Evolutionary conservation across 257 asterid genomes (phyloP).

Genomic region (Petrea volubilis): DNA sequence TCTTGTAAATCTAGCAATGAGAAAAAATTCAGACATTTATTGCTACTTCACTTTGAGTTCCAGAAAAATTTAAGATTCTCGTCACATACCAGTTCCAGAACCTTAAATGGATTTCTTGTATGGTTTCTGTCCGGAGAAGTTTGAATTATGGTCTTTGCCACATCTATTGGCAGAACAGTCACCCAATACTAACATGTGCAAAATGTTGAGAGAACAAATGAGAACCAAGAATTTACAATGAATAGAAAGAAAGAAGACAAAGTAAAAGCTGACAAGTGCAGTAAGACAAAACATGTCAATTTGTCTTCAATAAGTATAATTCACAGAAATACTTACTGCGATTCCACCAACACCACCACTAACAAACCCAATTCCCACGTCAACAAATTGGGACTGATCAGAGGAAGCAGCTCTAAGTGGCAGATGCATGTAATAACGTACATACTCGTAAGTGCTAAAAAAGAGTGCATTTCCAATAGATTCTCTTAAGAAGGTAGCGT

Average conservation of each 20-base stretch:
- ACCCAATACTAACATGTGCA: conserved; percentile 60
- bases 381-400: conserved; percentile 51
- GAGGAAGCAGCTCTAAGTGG: conserved; percentile 57
- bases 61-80: conserved; percentile 16
- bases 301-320: conserved; percentile 9
- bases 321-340: conserved; percentile 49
- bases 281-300: conserved; percentile 7
- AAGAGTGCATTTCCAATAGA: conserved; percentile 80
- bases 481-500: conserved; percentile 75
- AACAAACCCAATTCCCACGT: conserved; percentile 76
- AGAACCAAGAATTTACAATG: conserved; percentile 27
- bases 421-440: conserved; percentile 72
- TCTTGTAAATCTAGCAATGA: conserved; percentile 66
- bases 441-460: conserved; percentile 80
- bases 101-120: conserved; percentile 68
- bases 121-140: conserved; percentile 54
- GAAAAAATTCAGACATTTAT: conserved; percentile 28
- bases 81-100: conserved; percentile 54
- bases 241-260: conserved; percentile 8
- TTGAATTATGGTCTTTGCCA: conserved; percentile 89
- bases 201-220: conserved; percentile 5
- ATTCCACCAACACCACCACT: conserved; percentile 94
- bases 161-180: conserved; percentile 78
- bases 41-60: conserved; percentile 3
- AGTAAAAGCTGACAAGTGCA: conserved; percentile 8